Conservation (phyloP, 106 monocot genomes). For the Apostasia shenzhenica region DNA sequence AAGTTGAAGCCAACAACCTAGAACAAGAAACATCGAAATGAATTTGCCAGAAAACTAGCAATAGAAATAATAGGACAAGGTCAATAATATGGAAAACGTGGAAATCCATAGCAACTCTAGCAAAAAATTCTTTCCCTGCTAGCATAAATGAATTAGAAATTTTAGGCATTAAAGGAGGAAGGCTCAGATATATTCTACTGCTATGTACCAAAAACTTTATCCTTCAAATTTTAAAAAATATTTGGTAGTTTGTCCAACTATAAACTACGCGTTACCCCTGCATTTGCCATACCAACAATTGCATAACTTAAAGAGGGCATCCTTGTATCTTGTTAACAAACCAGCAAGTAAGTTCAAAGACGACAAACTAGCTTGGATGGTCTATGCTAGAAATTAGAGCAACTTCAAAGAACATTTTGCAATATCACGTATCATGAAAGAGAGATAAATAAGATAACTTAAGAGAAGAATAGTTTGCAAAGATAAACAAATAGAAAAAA, state of each 20-base stretch:
- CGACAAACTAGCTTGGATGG: neutral
- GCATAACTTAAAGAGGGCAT: neutral
- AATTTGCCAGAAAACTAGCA: neutral
- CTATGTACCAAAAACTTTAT: no score
- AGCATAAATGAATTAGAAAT: no score
- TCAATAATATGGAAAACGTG: neutral
- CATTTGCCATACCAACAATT: neutral
- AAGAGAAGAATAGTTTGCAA: neutral
- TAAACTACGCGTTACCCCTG: no score
- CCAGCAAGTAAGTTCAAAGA: neutral
- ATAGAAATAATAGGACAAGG: neutral
- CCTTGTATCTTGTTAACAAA: neutral
- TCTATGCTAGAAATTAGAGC: neutral
- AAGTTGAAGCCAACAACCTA: constrained; percentile 63
- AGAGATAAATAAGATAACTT: neutral
- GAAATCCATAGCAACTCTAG: neutral
- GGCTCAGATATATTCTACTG: no score
- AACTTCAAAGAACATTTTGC: neutral
- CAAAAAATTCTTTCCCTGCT: neutral
- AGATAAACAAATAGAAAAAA: neutral
- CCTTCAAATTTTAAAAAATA: no score
- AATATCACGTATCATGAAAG: neutral
- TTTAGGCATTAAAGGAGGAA: no score
- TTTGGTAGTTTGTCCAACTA: no score
- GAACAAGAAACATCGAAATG: neutral